Evolutionary conservation across 257 asterid genomes (phyloP).

Genomic region (Nicotiana undulata): DNA sequence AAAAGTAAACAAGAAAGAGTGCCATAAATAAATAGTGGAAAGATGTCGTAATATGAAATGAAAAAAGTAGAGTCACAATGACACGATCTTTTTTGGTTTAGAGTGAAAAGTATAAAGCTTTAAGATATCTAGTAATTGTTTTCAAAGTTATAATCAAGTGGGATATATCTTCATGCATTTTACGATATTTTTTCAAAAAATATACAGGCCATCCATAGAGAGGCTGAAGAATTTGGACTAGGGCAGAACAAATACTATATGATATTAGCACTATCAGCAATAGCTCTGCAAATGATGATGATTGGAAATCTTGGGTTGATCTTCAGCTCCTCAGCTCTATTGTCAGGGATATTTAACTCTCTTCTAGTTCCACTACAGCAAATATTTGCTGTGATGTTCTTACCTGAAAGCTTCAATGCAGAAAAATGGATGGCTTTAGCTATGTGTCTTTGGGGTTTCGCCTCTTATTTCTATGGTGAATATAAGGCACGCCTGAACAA

Average conservation of each 20-base stretch:
- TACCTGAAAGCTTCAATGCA: constrained; percentile 24
- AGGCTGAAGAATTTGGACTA: constrained; percentile 21
- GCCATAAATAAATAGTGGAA: background rate
- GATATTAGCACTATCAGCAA: constrained; percentile 16
- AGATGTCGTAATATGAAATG: background rate
- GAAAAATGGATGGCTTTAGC: constrained; percentile 28
- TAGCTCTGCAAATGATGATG: constrained; percentile 19
- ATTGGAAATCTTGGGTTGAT: constrained; percentile 22
- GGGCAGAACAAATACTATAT: constrained; percentile 21
- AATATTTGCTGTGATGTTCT: constrained; percentile 21
- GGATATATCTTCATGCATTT: background rate
- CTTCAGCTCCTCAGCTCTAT: constrained; percentile 23
- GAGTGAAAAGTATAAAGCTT: background rate
- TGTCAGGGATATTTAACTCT: constrained; percentile 23
- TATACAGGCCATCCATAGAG: constrained; percentile 25
- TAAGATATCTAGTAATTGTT: too few species aligned
- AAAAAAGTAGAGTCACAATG: background rate
- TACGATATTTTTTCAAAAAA: too few species aligned
- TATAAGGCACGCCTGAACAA: constrained; percentile 4
- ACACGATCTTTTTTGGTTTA: background rate
- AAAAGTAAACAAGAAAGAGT: background rate
- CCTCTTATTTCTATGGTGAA: constrained; percentile 33
- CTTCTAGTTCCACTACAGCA: constrained; percentile 28
- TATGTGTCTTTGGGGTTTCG: constrained; percentile 31
- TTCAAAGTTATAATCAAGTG: background rate